phyloP scores from a whole-genome alignment of 352 stramenopile genomes.

The Phytophthora parvispora region DNA sequence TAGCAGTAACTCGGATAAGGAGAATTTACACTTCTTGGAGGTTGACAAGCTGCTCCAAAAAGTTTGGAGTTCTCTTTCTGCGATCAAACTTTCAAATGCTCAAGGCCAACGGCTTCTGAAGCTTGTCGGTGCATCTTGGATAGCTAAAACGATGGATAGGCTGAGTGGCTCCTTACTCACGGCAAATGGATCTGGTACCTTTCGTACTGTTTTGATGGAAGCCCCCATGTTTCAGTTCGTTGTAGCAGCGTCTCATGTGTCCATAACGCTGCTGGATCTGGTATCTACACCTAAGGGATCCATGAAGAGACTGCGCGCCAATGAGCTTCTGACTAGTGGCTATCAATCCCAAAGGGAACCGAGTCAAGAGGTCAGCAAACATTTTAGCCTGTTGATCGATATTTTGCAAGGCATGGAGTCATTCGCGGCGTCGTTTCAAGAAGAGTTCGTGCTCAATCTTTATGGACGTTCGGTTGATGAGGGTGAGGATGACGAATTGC shows the following conservation, averaged over 20 bases:
- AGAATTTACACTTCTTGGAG: constrained; percentile 8
- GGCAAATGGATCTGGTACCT: not conserved
- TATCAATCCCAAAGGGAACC: constrained; percentile 3
- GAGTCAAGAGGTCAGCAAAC: constrained; percentile 8
- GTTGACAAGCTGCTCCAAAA: constrained; percentile 28
- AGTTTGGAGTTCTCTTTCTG: constrained; percentile 32
- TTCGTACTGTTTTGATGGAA: not conserved
- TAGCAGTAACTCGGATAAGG: not conserved
- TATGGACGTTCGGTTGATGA: constrained; percentile 16
- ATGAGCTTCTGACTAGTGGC: constrained; percentile 27
- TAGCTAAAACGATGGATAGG: constrained; percentile 37
- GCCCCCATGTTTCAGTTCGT: constrained; percentile 19
- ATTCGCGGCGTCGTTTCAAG: constrained; percentile 36
- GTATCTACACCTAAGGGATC: constrained; percentile 61
- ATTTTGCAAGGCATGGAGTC: constrained; percentile 36
- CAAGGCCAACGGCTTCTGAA: constrained; percentile 67
- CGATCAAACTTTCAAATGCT: constrained; percentile 69
- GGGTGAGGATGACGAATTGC: not conserved
- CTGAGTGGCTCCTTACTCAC: not conserved
- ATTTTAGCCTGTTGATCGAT: constrained; percentile 21
- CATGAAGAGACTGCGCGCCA: constrained; percentile 53
- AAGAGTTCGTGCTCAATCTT: constrained; percentile 47
- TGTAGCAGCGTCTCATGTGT: constrained; percentile 28
- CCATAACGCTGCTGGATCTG: constrained; percentile 45
- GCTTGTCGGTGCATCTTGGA: constrained; percentile 54